phyloP scores from a whole-genome alignment of 352 stramenopile species.

The Phytophthora rubi region DNA sequence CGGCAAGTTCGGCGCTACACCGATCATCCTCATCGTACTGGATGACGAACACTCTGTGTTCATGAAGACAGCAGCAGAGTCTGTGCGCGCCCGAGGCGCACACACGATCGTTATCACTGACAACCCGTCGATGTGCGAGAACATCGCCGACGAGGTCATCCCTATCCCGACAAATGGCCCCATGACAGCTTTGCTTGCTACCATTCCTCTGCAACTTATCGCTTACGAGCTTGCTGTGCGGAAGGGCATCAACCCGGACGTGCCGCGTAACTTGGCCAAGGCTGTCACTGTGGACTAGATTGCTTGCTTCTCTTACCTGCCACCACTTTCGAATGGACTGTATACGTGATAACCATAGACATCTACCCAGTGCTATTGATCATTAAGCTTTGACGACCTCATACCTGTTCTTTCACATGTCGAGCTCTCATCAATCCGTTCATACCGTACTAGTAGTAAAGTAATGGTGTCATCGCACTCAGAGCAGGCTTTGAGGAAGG shows the following conservation, averaged over 20 bases:
- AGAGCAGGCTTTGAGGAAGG: no score
- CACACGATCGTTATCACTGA: slow-evolving; percentile 99
- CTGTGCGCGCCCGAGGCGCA: slow-evolving; percentile 96
- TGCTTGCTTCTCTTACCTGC: slow-evolving; percentile 12
- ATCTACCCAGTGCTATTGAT: not conserved
- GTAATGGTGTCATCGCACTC: no score
- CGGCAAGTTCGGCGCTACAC: slow-evolving; percentile 95
- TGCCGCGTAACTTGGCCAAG: slow-evolving; percentile 98
- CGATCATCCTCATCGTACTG: slow-evolving; percentile 97
- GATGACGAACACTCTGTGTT: slow-evolving; percentile 97
- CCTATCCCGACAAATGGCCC: slow-evolving; percentile 96
- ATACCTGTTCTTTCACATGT: no score
- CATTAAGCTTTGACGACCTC: not conserved
- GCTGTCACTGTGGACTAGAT: slow-evolving; percentile 98
- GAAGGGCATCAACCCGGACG: slow-evolving; percentile 98
- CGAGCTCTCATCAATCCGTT: no score
- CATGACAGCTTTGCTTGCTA: slow-evolving; percentile 96
- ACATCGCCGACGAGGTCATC: slow-evolving; percentile 94
- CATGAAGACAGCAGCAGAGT: slow-evolving; percentile 95
- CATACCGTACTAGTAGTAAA: no score
- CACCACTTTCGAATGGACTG: slow-evolving; percentile 22
- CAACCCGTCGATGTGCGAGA: slow-evolving; percentile 92
- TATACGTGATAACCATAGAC: slow-evolving; percentile 19
- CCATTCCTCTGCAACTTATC: slow-evolving; percentile 97
- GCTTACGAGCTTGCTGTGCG: slow-evolving; percentile 98